These are phyloP conservation scores for Echinosophora koreensis DNA, from an alignment of 306 rosid species.

Conservation along the genomic window DNA sequence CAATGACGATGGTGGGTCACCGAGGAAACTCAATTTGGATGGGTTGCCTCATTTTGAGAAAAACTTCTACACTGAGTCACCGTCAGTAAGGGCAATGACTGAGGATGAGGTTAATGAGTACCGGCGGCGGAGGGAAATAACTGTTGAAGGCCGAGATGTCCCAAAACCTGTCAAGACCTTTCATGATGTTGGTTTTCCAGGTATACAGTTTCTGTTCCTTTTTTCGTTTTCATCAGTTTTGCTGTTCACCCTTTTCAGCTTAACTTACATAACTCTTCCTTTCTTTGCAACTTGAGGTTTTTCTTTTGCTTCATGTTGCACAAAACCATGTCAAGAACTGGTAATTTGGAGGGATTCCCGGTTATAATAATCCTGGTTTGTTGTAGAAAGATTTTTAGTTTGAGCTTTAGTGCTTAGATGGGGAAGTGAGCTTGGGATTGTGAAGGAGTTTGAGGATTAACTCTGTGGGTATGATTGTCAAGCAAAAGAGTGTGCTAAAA, in stretches of 20 bases:
- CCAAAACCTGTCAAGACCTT: slow-evolving; percentile 95
- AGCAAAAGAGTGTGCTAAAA: background rate
- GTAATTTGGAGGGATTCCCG: background rate
- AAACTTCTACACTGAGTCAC: slow-evolving; percentile 82
- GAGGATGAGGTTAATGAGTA: slow-evolving; percentile 84
- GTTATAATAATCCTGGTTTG: background rate
- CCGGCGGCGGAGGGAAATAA: slow-evolving; percentile 77
- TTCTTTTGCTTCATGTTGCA: slow-evolving; percentile 22
- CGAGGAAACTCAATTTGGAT: slow-evolving; percentile 81
- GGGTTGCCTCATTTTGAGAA: slow-evolving; percentile 95
- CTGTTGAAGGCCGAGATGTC: slow-evolving; percentile 93
- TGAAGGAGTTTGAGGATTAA: background rate
- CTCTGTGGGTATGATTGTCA: background rate
- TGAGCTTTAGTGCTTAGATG: background rate
- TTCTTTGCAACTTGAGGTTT: slow-evolving; percentile 14
- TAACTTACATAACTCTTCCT: background rate
- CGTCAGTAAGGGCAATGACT: slow-evolving; percentile 81
- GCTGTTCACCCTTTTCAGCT: background rate
- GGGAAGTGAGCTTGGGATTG: slow-evolving; percentile 1
- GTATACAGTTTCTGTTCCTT: slow-evolving; percentile 44
- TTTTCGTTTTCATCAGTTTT: background rate
- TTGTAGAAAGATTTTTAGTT: background rate
- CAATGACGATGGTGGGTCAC: slow-evolving; percentile 67
- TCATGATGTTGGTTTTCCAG: slow-evolving; percentile 88
- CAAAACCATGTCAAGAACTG: background rate